Base-by-base conservation (phyloP, 331 rosid genomes). In the Saraca asoca region DNA sequence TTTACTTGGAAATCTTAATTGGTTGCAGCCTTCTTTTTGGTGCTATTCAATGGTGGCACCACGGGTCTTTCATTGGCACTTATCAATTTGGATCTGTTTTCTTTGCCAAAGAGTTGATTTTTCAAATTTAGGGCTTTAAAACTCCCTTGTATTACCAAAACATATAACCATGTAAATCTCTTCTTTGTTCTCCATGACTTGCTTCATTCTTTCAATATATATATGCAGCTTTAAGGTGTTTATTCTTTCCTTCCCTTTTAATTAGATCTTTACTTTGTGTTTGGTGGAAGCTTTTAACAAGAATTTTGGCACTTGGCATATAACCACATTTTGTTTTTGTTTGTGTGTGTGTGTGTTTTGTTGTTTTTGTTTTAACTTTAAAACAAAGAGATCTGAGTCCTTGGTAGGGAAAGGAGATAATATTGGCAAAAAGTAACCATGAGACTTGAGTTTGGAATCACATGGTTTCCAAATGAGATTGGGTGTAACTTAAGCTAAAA, bases 91-190 rank as follows among this genome's bases (percentile, higher is more conserved):
- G 20, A 52, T 66, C 56, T 16, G 52, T 68, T 68, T 16, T 42
- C 19, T 69, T 33, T 15, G 16, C 39, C 39, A 62, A 68, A 41
- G 67, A 57, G 64, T 31, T 43, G 59, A 71, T 7, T 65, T 24
- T 24, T 24, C 31, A 9, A 14, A 14, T 34, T 9, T 58, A 56
- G 34, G 57, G 51, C 71, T 20, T 42, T 9, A 44, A 58, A 43
- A 60, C 12, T 60, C 48, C 20, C 16, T 50, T 66, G 49, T 41
- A 37, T 15, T 51, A 51, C 43, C 62, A 41, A 44, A 66, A 51
- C 55, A 16, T 67, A 46, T 24, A 10, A 11, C 50, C 58, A 53
- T 63, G 81, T 75, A 66, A 71, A 71, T 42, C 44, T 51, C 33
- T 45, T 58, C 34, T 67, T 12, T 66, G 44, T 62, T 69, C 12